Evolutionary conservation across 2,329 filamentous ascomycete genomes (phyloP).

Genomic region (Phaeomoniella chlamydospora): DNA sequence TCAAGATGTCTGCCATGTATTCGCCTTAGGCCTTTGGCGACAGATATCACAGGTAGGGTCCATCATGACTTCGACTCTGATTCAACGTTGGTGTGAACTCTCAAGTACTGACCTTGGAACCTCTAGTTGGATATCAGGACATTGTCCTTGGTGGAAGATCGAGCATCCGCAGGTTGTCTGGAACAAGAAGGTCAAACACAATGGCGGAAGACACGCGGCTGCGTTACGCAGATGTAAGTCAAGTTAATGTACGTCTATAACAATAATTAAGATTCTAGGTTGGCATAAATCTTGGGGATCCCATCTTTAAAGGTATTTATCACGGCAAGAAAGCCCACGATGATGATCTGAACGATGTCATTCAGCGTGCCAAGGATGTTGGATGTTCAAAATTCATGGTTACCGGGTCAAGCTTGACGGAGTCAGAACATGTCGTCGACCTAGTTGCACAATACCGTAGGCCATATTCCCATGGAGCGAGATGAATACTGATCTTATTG

Average conservation of each 20-base stretch:
- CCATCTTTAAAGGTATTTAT: conserved; percentile 74
- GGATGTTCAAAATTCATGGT: conserved; percentile 86
- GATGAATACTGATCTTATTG: conserved; percentile 3
- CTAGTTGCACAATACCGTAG: conserved; percentile 61
- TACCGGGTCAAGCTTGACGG: conserved; percentile 74
- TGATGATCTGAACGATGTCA: conserved; percentile 39
- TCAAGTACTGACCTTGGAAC: too few relatives aligned
- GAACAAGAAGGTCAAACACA: too few relatives aligned
- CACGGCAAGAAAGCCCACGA: conserved; percentile 55
- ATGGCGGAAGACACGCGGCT: too few relatives aligned
- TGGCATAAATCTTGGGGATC: conserved; percentile 91
- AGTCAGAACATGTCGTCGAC: conserved; percentile 59
- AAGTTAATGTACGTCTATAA: conserved; percentile 1
- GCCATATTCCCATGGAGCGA: conserved; percentile 16
- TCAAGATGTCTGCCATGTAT: too few relatives aligned
- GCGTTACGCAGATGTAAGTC: conserved; percentile 33
- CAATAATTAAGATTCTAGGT: conserved; percentile 37
- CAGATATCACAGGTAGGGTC: too few relatives aligned
- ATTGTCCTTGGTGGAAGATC: too few relatives aligned
- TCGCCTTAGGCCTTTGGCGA: too few relatives aligned
- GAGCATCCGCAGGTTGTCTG: too few relatives aligned
- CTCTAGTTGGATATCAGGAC: too few relatives aligned
- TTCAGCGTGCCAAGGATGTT: conserved; percentile 61
- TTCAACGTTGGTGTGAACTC: too few relatives aligned
- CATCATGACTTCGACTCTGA: too few relatives aligned